Evolutionary conservation across 106 monocot species (phyloP).

Genomic region (Dendrobium chrysotoxum): DNA sequence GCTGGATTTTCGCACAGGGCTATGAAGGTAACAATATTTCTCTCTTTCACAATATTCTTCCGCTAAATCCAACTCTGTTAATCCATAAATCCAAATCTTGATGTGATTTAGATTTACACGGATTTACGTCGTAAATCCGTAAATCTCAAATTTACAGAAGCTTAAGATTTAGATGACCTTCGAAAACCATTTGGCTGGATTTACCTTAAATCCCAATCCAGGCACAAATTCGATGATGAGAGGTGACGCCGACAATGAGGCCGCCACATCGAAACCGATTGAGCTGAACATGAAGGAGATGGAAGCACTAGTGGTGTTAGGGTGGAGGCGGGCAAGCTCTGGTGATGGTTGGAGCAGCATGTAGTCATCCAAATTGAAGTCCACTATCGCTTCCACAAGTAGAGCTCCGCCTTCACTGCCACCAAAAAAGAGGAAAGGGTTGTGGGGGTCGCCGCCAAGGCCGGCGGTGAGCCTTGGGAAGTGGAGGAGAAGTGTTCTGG

Average conservation of each 20-base stretch:
- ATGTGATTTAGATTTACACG: too few relatives aligned
- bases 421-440: slow-evolving; percentile 17
- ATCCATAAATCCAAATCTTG: too few relatives aligned
- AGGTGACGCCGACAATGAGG: slow-evolving; percentile 30
- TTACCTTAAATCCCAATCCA: too few relatives aligned
- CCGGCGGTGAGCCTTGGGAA: slow-evolving; percentile 25
- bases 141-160: too few relatives aligned
- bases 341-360: slow-evolving; percentile 7
- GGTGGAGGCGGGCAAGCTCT: slow-evolving; percentile 2
- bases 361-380: slow-evolving; percentile 1
- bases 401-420: slow-evolving; percentile 21
- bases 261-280: slow-evolving; percentile 52
- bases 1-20: too few relatives aligned
- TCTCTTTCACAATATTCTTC: too few relatives aligned
- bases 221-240: slow-evolving; percentile 41
- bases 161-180: too few relatives aligned
- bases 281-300: slow-evolving; percentile 42
- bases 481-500: slow-evolving; percentile 15
- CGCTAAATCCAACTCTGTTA: too few relatives aligned
- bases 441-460: not conserved
- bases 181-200: too few relatives aligned
- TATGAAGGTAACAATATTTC: too few relatives aligned
- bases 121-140: too few relatives aligned
- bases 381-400: slow-evolving; percentile 20
- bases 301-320: not conserved